Evolutionary conservation across 139 green algal species (phyloP), one percentile per base, ranked within the genome.

Genomic region (Chlorella sp.): DNA sequence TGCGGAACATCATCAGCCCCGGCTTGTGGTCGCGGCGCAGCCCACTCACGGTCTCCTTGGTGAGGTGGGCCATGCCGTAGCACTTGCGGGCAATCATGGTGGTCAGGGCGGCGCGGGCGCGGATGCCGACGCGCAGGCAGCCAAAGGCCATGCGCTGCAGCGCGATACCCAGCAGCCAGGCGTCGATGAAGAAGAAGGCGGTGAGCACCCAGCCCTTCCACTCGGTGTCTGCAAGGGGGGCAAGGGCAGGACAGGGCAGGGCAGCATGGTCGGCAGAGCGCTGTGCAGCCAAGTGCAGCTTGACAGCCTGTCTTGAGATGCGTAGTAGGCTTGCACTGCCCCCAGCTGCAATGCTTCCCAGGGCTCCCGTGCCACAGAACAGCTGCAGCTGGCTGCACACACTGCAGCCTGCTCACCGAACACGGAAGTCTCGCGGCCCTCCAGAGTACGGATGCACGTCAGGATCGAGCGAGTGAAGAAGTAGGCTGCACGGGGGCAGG

Each of bases 401-500:
- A n/a, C n/a, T n/a, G n/a, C n/a, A n/a, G n/a, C n/a, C n/a, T n/a
- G n/a, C 51, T 60, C 51, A 60, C 51, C 51, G 32, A 67, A 83
- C 5, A 88, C 73, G 23, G 75, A 70, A 4, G 71, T 73, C 44
- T 94, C 89, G 81, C 92, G 86, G 25, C 32, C 38, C 25, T 80
- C 63, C 25, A 82, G 74, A 9, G 73, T 71, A 32, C 83, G 81
- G 55, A 94, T 90, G 57, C 87, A 93, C 73, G 90, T 65, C 72
- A 95, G 89, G 51, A 95, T 83, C 28, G 86, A 91, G 72, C 91
- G 91, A 26, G 91, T 90, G 80, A 95, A 95, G 87, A 90, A 95
- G 88, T 93, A 95, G 69, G 91, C 92, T 85, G 68, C 80, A 81
- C 6, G 15, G 38, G 38, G 28, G 39, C 11, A 73, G 30, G 51